Percentiles rank a stretch among this genome's conserved stretches.
Conservation (phyloP, 2,329 filamentous ascomycete genomes). For the Pseudovirgaria hyperparasitica region DNA sequence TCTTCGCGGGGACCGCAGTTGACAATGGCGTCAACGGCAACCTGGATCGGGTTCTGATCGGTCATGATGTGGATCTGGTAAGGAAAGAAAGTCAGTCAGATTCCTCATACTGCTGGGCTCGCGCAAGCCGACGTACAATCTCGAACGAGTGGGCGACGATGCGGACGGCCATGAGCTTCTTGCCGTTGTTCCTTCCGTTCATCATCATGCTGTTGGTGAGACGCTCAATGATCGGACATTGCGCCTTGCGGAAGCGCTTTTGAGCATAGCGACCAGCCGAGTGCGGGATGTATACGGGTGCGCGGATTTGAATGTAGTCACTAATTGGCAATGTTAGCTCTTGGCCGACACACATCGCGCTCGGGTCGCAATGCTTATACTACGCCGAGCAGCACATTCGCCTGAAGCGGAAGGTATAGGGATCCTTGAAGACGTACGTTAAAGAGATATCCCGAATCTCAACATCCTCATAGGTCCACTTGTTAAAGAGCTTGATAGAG, state of each 20-base stretch:
- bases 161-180: constrained; percentile 99
- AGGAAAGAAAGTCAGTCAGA: constrained; percentile 2
- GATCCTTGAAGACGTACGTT: constrained; percentile 57
- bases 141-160: constrained; percentile 98
- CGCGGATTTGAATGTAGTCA: constrained; percentile 99
- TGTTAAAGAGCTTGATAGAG: constrained; percentile 94
- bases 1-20: constrained; percentile 99
- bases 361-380: not conserved
- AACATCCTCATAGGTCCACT: constrained; percentile 97
- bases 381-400: constrained; percentile 1
- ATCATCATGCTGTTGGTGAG: constrained; percentile 99
- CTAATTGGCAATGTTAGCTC: constrained; percentile 37
- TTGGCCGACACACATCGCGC: constrained; percentile 5
- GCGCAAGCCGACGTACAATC: constrained; percentile 60
- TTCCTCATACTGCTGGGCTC: constrained; percentile 1
- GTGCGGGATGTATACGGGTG: constrained; percentile 98
- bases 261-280: constrained; percentile 95
- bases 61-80: constrained; percentile 98
- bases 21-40: constrained; percentile 98
- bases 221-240: constrained; percentile 99
- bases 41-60: constrained; percentile 99
- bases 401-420: constrained; percentile 4
- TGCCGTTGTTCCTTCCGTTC: constrained; percentile 99
- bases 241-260: constrained; percentile 99
- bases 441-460: constrained; percentile 99